phyloP scores from a whole-genome alignment of 1,284 basidiomycete genomes.

The Trichosporon coremiiforme region DNA sequence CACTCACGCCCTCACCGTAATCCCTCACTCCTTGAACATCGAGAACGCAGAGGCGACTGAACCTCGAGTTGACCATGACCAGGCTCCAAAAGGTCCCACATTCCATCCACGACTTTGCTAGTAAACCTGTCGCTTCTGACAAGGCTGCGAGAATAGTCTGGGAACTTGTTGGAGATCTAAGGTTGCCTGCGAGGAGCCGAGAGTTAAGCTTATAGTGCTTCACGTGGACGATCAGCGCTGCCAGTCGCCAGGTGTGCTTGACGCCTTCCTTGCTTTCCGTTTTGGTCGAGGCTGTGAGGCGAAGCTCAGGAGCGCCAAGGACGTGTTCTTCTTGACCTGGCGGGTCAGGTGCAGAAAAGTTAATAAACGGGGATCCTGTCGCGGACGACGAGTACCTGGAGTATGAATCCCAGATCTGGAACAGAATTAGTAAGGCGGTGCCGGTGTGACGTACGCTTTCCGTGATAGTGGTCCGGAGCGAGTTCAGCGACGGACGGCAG shows the following conservation, averaged over 20 bases:
- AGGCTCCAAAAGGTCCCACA: constrained; percentile 18
- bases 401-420: constrained; percentile 8
- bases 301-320: not conserved
- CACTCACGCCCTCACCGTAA: not conserved
- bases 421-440: not conserved
- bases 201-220: constrained; percentile 8
- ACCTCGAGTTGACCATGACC: constrained; percentile 13
- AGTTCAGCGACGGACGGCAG: not conserved
- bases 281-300: not conserved
- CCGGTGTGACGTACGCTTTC: not conserved
- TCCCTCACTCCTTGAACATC: not conserved
- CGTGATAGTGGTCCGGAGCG: not conserved
- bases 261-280: not conserved
- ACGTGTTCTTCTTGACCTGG: not conserved
- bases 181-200: not conserved
- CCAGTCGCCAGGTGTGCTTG: not conserved
- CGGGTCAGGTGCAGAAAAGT: constrained; percentile 4
- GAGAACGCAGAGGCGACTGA: constrained; percentile 20
- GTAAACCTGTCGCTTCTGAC: constrained; percentile 5
- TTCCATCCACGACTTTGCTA: constrained; percentile 16
- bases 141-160: not conserved
- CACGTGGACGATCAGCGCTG: constrained; percentile 6
- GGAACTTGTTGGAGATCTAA: not conserved
- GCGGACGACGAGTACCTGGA: not conserved
- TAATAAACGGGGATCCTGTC: not conserved